Conservation (phyloP, 495 filamentous ascomycete genomes). For the Hypoxylon perforatum region DNA sequence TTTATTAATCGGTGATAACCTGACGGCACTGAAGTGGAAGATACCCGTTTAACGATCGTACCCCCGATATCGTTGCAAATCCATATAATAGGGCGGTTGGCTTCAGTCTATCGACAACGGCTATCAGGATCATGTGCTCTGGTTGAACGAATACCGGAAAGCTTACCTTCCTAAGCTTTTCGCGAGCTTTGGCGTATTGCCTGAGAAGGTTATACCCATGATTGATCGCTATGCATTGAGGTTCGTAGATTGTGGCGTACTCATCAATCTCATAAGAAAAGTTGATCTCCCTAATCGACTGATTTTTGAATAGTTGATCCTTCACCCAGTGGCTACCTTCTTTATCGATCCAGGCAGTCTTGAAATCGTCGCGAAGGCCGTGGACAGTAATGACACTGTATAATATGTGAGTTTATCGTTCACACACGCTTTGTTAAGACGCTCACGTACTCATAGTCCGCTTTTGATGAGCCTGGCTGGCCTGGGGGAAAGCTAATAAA, state of each 20-base stretch:
- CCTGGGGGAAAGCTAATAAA: no score
- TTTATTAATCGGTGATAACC: background rate
- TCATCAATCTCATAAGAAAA: constrained; percentile 15
- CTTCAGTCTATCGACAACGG: constrained; percentile 7
- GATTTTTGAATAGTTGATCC: constrained; percentile 5
- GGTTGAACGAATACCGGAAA: no score
- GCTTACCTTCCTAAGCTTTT: background rate
- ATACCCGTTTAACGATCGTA: constrained; percentile 38
- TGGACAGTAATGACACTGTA: constrained; percentile 28
- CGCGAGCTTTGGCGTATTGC: constrained; percentile 14
- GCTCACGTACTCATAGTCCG: no score
- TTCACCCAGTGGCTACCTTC: constrained; percentile 12
- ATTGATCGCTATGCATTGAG: background rate
- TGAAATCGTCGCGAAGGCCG: constrained; percentile 26
- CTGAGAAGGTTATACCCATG: constrained; percentile 3
- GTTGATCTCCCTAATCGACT: constrained; percentile 12
- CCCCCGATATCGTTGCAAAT: constrained; percentile 41
- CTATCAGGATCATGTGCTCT: no score
- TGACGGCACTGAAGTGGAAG: no score
- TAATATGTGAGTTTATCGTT: no score
- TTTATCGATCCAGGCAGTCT: constrained; percentile 14
- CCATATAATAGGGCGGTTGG: constrained; percentile 32
- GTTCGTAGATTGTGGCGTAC: constrained; percentile 6
- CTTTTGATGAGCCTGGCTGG: no score
- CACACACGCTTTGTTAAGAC: no score